A percentile compares a stretch with the other conserved stretches of the same genome.
Conservation (phyloP, 2,329 filamentous ascomycete genomes). For the Penicillium palitans region DNA sequence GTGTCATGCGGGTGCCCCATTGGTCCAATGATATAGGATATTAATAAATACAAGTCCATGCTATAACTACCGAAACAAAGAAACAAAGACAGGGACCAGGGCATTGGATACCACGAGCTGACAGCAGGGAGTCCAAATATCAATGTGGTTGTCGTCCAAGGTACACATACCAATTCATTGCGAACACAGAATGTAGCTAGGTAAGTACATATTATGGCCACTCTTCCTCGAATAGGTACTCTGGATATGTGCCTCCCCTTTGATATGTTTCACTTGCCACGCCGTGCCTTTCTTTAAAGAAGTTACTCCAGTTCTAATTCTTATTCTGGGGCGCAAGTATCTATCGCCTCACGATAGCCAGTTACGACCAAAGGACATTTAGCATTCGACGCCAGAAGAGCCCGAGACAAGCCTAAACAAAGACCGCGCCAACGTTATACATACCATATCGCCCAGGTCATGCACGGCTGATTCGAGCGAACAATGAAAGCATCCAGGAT, state of each 20-base stretch:
- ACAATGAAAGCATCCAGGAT: conserved; percentile 5
- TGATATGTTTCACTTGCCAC: neutral
- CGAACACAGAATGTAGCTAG: neutral
- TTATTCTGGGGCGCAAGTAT: neutral
- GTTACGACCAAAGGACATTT: neutral
- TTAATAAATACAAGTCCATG: conserved; percentile 4
- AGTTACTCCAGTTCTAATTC: neutral
- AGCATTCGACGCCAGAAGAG: neutral
- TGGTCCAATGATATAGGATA: neutral
- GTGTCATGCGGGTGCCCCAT: neutral
- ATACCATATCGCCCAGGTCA: neutral
- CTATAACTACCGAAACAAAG: neutral
- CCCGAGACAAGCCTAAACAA: neutral
- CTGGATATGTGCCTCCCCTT: neutral
- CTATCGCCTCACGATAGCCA: neutral
- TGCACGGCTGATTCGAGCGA: neutral
- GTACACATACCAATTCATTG: neutral
- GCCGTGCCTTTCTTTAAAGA: neutral
- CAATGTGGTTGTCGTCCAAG: neutral
- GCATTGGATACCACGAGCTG: neutral
- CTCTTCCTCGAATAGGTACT: neutral
- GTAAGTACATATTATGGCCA: neutral
- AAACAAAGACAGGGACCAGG: neutral
- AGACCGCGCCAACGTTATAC: neutral
- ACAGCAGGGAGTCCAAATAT: neutral